Evolutionary conservation across 129 eudicot genomes (phyloP), one percentile per base, ranked within the genome.

Genomic region (Centella asiatica): DNA sequence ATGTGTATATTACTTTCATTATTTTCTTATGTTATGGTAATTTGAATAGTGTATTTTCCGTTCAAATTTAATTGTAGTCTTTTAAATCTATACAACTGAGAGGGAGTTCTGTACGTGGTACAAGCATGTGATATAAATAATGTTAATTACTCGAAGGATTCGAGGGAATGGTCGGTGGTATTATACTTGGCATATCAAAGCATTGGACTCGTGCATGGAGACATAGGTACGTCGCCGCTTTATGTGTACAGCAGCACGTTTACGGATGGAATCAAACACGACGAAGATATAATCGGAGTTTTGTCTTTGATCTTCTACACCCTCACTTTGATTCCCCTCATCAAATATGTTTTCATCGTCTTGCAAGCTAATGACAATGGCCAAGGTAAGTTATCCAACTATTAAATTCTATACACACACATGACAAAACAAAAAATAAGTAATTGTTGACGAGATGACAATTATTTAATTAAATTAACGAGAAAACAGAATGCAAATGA

Each of bases 211-310:
- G 83, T 89, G 59, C 85, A 82, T 24, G 97, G 95, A 0, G 97
- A 89, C 64, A 80, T 89, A 46, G 97, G 97, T 7, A 89, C 97
- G 23, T 89, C 97, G n/a, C 95, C 95, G 3, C 69, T 89, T 69
- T 89, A 85, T 44, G 90, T 85, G 57, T 89, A 48, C 31, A 26
- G 85, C 0, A 78, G 87, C 65, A 76, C 81, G 3, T 89, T 89
- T 57, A 39, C 78, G 0, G 31, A 67, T 6, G 97, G 97, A 9
- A 80, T 89, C 39, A 80, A 89, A 20, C 81, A 85, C 32, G 59
- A 67, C 18, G 92, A 85, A 29, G 97, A 89, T 33, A 80, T 89
- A 18, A 52, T 89, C 22, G 95, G 95, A 0, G 95, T 70, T 52
- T 67, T 82, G 20, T 89, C 92, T 4, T 39, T 89, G 45, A 89